Conservation (phyloP, 805 yeast species). For the Millerozyma acaciae region DNA sequence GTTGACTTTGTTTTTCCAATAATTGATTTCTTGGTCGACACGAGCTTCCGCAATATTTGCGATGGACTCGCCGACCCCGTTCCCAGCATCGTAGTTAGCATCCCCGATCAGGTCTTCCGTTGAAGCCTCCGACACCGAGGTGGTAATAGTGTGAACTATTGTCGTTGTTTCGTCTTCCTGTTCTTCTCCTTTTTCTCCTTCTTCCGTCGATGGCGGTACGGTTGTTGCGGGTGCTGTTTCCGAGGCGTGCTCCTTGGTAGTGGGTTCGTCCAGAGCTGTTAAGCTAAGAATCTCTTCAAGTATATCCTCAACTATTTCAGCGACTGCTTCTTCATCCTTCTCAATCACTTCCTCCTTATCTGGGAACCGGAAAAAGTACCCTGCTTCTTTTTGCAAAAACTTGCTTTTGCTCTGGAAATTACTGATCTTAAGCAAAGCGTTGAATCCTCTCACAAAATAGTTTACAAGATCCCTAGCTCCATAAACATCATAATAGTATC, state of each 20-base stretch:
- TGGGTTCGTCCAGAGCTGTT: background rate
- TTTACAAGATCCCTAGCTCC: too few relatives aligned
- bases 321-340: conserved; percentile 10
- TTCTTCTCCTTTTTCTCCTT: background rate
- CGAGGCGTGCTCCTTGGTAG: background rate
- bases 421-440: background rate
- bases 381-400: conserved; percentile 23
- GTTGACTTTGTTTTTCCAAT: conserved; percentile 32
- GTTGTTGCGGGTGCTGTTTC: background rate
- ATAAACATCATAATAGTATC: too few relatives aligned
- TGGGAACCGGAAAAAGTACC: conserved; percentile 20
- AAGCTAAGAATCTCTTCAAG: conserved; percentile 12
- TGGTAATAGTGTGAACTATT: conserved; percentile 21
- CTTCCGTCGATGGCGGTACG: conserved; percentile 1
- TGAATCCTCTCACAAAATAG: background rate
- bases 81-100: conserved; percentile 10
- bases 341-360: conserved; percentile 6
- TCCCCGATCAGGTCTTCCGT: conserved; percentile 7
- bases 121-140: background rate
- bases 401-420: conserved; percentile 17
- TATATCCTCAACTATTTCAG: conserved; percentile 19
- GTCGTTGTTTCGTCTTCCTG: conserved; percentile 17
- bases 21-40: conserved; percentile 27
- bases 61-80: background rate
- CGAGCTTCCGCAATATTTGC: conserved; percentile 3